Evolutionary conservation across 2,329 filamentous ascomycete species (phyloP), one percentile per base, ranked within the genome.

Genomic region (Diatrype stigma): DNA sequence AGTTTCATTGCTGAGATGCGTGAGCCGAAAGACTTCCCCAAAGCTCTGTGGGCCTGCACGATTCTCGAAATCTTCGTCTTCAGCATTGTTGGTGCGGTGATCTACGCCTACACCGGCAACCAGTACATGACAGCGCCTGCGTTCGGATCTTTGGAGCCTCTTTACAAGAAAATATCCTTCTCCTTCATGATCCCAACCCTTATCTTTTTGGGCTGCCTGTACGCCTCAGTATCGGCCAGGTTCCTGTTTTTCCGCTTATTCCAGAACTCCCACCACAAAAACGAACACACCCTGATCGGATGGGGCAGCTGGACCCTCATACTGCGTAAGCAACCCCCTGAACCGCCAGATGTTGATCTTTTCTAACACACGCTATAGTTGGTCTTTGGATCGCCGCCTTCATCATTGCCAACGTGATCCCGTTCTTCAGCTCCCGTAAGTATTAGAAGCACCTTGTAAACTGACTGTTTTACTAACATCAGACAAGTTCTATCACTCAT

Each of bases 1-100:
- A 93, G 88, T 60, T 96, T 96, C 73, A 96, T 96, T 57, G 91
- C 92, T 3, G 92, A 96, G 70, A 96, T 96, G 92, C 88, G 75
- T 51, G 77, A 85, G 26, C 81, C 82, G 2, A 84, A 81, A 51
- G 92, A 96, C 60, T 96, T 96, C 65, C 90, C 90, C 61, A 96
- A 96, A 71, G 90, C 92, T 2, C 81, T 96, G 1, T 96, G 90
- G 83, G 87, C 86, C 2, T 91, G 95, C 54, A 96, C 92, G 11
- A 88, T 96, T 57, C 87, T 87, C 50, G 91, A 96, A 64, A 81
- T 96, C 51, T 80, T 96, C 52, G 78, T 96, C 17, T 96, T 96
- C 72, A 87, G 86, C 63, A 72, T 94, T 42, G 89, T 95, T 30
- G 92, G 92, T 21, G 77, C 80, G 2, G 80, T 96, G 51, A 82